Conservation (phyloP, 2,329 filamentous ascomycete genomes). For the Claviceps capensis region DNA sequence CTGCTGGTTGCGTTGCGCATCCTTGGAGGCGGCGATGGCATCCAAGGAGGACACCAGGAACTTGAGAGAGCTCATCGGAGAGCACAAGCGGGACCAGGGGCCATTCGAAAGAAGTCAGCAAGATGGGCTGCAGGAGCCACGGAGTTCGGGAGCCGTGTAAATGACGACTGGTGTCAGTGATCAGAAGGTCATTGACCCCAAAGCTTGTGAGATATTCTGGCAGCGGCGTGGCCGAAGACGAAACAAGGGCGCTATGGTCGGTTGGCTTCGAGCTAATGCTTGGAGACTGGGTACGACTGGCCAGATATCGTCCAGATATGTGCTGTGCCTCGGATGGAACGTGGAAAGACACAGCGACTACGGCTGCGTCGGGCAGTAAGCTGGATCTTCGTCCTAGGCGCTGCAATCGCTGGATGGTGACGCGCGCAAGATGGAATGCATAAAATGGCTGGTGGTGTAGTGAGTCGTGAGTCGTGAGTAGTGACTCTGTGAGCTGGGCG, state of each 20-base stretch:
- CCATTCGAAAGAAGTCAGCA: constrained; percentile 25
- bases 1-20: constrained; percentile 76
- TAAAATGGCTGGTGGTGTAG: no score
- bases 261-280: not conserved
- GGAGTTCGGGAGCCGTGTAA: not conserved
- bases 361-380: not conserved
- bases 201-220: not conserved
- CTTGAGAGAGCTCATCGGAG: constrained; percentile 81
- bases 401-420: not conserved
- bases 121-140: not conserved
- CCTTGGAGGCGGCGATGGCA: constrained; percentile 80
- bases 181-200: not conserved
- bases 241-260: not conserved
- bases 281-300: not conserved
- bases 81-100: constrained; percentile 27
- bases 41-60: constrained; percentile 92
- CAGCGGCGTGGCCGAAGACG: not conserved
- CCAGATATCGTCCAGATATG: not conserved
- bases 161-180: not conserved
- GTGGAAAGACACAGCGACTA: not conserved
- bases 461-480: no score
- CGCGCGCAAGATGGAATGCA: no score
- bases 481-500: no score
- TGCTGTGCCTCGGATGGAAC: not conserved
- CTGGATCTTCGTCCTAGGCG: not conserved